These are phyloP conservation scores for Malassezia globosa DNA, from an alignment of 1,284 basidiomycete genomes.

Conservation along the genomic window DNA sequence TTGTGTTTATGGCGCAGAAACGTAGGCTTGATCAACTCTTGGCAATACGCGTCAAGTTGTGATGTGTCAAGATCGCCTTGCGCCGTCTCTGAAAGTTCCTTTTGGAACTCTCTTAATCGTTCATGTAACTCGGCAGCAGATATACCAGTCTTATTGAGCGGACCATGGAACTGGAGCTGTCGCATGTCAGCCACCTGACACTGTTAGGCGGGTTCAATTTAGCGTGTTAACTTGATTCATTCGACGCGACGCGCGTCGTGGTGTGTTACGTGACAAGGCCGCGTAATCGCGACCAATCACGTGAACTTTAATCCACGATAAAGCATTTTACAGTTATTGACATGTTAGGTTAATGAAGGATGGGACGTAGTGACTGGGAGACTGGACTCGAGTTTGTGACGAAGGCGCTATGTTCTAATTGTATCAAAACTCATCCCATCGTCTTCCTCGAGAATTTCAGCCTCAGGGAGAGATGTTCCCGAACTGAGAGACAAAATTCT, in stretches of 20 bases:
- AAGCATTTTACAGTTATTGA: too few species aligned
- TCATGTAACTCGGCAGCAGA: slow-evolving; percentile 33
- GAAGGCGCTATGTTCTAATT: too few species aligned
- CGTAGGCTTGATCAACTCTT: slow-evolving; percentile 67
- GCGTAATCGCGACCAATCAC: too few species aligned
- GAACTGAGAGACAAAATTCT: neutral
- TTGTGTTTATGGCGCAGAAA: slow-evolving; percentile 85
- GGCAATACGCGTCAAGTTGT: slow-evolving; percentile 61
- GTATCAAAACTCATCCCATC: too few species aligned
- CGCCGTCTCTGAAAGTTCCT: slow-evolving; percentile 68
- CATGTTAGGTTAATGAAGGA: too few species aligned
- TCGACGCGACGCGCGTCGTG: slow-evolving; percentile 1
- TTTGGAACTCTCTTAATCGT: slow-evolving; percentile 23
- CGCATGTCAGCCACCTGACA: neutral
- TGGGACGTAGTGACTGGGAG: too few species aligned
- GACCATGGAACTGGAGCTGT: slow-evolving; percentile 23
- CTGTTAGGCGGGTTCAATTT: neutral
- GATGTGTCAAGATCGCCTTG: slow-evolving; percentile 70
- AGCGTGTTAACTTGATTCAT: neutral
- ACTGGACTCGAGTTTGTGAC: too few species aligned
- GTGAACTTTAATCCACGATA: too few species aligned
- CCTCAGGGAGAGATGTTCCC: neutral
- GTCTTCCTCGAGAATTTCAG: too few species aligned
- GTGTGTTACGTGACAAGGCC: slow-evolving; percentile 5
- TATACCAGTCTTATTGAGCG: slow-evolving; percentile 25